Base-by-base conservation (phyloP, 2,329 filamentous ascomycete genomes). In the Paramyrothecium sp. region DNA sequence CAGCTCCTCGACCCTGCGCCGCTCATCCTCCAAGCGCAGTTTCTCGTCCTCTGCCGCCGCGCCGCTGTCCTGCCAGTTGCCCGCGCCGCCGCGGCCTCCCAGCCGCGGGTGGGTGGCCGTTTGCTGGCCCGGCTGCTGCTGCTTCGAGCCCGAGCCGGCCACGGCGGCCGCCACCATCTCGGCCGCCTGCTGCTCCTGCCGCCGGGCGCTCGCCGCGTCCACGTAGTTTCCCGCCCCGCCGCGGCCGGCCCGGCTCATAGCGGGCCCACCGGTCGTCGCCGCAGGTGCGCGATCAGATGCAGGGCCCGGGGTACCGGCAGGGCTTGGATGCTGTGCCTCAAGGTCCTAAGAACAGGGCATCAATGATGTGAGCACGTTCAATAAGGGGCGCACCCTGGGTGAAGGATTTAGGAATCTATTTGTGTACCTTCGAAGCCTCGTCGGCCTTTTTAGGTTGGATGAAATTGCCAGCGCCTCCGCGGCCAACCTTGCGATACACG, bases 401-500 rank as follows among this genome's bases (percentile, higher is more conserved):
- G 23, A 22, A 38, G 26, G 26, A 16, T 17, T 13, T 23, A 17
- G 50, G 56, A 57, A 5, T n/a, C n/a, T n/a, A n/a, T n/a, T 19
- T 44, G 13, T 60, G n/a, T 57, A 68, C 69, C 60, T 71, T 74
- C 56, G 68, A 65, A 50, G 71, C 75, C 30, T 81, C 77, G 26
- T 83, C 76, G 23, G 81, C 69, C 57, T 85, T 78, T 61, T 80
- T 76, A 60, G 81, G 77, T 65, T 76, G 76, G 65, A 80, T 80
- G 69, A 81, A 87, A 71, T 89, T 89, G 54, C 86, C 86, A 7
- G 85, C 85, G 53, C 86, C 86, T 55, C 86, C 86, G 52, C 86
- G 82, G 56, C 86, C 86, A 47, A 81, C 77, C 58, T 77, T 78
- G 61, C 77, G 76, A 62, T 81, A 81, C 53, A 75, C 75, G 63